Base-by-base conservation (phyloP, 1,284 basidiomycete genomes). In the Cutaneotrichosporon sp. region DNA sequence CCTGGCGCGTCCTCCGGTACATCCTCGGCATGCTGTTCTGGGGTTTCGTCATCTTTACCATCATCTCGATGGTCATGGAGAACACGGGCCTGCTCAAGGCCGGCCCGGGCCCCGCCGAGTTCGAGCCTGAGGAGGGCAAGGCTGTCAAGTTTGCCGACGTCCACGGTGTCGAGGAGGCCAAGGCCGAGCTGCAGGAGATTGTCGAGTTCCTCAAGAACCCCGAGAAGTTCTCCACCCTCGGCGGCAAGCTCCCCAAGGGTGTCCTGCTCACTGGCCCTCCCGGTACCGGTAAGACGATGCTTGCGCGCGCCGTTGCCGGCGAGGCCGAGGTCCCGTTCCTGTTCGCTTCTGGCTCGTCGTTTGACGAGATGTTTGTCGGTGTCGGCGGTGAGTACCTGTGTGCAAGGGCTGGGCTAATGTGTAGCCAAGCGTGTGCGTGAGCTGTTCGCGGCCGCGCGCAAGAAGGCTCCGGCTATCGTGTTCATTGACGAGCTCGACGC, bases 231-330 rank as follows among this genome's bases (percentile, higher is more conserved):
- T 87, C 90, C 10, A 87, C 87, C 43, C 85, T 97, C 6, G 94
- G 94, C 58, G 95, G 94, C 10, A 91, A 90, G 77, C 82, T 97
- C 22, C 92, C 95, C 2, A 94, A 95, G 76, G 94, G 94, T 71
- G 87, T 97, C 49, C 82, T 97, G 11, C 84, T 97, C 46, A 95
- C 91, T 27, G 92, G 92, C 36, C 87, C 89, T 33, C 90, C 90
- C 29, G 77, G 95, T 70, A 98, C 95, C 22, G 95, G 95, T 76
- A 98, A 98, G 83, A 99, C 95, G 1, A 87, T 98, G 84, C 84
- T 99, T 14, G 95, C 95, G 4, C 85, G 95, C 63, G 95, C 95
- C 13, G 91, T 98, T 7, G 95, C 95, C 16, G 97, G 97, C 58
- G 95, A 99, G 81, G 97, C 95, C 13, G 95, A 91, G 46, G 94